Conservation (phyloP, 305 asterid genomes). For the Ilex paraguariensis region DNA sequence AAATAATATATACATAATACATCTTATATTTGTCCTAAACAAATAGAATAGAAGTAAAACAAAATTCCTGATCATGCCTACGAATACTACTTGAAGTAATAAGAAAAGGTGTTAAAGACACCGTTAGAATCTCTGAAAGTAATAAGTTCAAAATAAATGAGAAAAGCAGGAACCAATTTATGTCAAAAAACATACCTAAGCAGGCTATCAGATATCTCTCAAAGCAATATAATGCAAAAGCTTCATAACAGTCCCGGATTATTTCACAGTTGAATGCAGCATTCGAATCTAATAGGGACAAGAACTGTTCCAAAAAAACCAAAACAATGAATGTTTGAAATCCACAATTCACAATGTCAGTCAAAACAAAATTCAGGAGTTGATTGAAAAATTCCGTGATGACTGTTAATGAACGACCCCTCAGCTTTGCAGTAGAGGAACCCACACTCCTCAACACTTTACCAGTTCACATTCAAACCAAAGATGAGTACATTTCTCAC, state of each 20-base stretch:
- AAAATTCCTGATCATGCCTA: too few species aligned
- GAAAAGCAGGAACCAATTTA: constrained; percentile 12
- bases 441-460: not conserved
- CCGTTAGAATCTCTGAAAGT: not conserved
- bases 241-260: constrained; percentile 95
- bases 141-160: constrained; percentile 10
- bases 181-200: constrained; percentile 56
- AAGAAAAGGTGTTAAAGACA: too few species aligned
- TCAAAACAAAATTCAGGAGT: not conserved
- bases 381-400: not conserved
- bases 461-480: not conserved
- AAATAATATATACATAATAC: too few species aligned
- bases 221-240: constrained; percentile 95
- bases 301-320: constrained; percentile 49
- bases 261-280: constrained; percentile 84
- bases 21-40: too few species aligned
- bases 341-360: not conserved
- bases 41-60: too few species aligned
- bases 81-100: too few species aligned
- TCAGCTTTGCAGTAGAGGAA: not conserved
- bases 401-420: too few species aligned
- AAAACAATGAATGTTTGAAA: not conserved
- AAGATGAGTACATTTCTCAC: not conserved
- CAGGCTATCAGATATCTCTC: constrained; percentile 98
- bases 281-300: constrained; percentile 64